Evolutionary conservation across 768 basidiomycete genomes (phyloP).

Genomic region (Psilocybe subaeruginosa): DNA sequence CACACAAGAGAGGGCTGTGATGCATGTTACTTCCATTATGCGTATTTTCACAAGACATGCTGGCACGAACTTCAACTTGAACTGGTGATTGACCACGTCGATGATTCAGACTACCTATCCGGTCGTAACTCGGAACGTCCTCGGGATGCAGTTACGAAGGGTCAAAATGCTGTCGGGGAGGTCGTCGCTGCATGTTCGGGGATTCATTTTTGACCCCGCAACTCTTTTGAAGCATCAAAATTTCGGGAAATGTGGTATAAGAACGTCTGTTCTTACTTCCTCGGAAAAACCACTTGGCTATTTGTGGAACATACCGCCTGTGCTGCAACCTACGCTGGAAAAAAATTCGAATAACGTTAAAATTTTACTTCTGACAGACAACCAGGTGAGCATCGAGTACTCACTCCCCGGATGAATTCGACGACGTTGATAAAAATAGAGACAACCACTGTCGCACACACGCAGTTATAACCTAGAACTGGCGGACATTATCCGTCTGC

Average conservation of each 20-base stretch:
- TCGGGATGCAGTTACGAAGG: constrained; percentile 8
- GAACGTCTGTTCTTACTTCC: neutral
- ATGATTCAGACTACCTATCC: neutral
- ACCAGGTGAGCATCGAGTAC: neutral
- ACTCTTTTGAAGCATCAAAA: neutral
- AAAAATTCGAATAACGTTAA: neutral
- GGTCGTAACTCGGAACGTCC: constrained; percentile 13
- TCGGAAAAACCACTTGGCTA: constrained; percentile 9
- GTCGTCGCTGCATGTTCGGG: constrained; percentile 16
- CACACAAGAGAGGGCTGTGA: too few relatives aligned
- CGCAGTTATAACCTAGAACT: neutral
- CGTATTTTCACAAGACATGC: too few relatives aligned
- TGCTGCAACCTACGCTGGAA: neutral
- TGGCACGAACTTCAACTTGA: too few relatives aligned
- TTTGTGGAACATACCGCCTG: neutral
- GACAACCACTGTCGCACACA: neutral
- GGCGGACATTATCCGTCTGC: constrained; percentile 21
- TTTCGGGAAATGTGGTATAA: neutral
- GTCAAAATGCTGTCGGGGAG: constrained; percentile 2
- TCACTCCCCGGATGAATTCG: constrained; percentile 12
- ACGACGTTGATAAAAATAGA: constrained; percentile 1
- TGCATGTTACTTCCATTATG: too few relatives aligned
- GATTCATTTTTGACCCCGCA: neutral
- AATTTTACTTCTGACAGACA: neutral
- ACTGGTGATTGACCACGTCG: neutral